A percentile compares a stretch with the other conserved stretches of the same genome.
Conservation (phyloP, 1,284 basidiomycete species). For the Moesziomyces sp. region DNA sequence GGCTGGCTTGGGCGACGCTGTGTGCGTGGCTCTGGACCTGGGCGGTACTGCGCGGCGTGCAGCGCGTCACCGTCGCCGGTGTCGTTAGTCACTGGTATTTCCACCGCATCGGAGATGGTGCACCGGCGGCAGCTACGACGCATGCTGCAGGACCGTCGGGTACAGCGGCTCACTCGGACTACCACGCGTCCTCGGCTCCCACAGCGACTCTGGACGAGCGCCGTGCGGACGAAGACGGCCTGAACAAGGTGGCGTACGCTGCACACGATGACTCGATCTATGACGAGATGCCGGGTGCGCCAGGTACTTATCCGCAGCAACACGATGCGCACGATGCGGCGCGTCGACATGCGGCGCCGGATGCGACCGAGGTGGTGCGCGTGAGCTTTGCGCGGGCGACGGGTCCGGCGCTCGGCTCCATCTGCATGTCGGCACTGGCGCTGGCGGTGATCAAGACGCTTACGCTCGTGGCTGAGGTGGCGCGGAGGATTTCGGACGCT, state of each 20-base stretch:
- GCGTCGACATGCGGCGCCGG: slow-evolving; percentile 27
- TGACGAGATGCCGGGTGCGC: slow-evolving; percentile 27
- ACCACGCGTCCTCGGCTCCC: background rate
- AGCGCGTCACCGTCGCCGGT: slow-evolving; percentile 81
- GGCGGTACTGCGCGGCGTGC: slow-evolving; percentile 83
- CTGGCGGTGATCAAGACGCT: slow-evolving; percentile 75
- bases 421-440: slow-evolving; percentile 80
- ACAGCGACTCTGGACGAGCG: slow-evolving; percentile 29
- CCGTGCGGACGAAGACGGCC: slow-evolving; percentile 35
- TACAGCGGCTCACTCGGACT: background rate
- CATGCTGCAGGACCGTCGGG: slow-evolving; percentile 11
- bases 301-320: slow-evolving; percentile 28
- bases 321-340: slow-evolving; percentile 1
- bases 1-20: slow-evolving; percentile 78
- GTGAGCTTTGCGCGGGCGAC: slow-evolving; percentile 81
- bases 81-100: slow-evolving; percentile 95
- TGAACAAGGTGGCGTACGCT: slow-evolving; percentile 16
- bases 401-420: slow-evolving; percentile 81
- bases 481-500: slow-evolving; percentile 54
- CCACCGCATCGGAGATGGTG: slow-evolving; percentile 67
- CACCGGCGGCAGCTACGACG: slow-evolving; percentile 4
- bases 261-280: slow-evolving; percentile 41
- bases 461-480: slow-evolving; percentile 71
- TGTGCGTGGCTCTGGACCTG: slow-evolving; percentile 89
- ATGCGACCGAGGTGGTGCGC: slow-evolving; percentile 74